Percentiles rank a stretch among this genome's conserved stretches.
Conservation (phyloP, 768 basidiomycete genomes). For the Amanita muscaria region DNA sequence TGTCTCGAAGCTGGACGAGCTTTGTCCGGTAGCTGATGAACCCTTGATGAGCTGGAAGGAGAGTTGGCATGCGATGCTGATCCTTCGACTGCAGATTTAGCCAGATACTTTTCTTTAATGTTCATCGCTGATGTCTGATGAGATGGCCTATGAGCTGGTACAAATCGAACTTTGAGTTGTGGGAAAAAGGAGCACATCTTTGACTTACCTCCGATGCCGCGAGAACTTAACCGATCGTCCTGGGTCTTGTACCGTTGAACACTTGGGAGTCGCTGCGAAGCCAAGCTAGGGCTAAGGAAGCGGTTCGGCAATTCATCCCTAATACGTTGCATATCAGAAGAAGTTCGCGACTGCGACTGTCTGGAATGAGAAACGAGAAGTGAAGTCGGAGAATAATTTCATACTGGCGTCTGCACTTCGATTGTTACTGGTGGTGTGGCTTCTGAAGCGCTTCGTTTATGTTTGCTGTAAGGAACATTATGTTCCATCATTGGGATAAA, state of each 20-base stretch:
- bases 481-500: neutral
- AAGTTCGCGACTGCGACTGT: constrained; percentile 2
- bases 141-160: neutral
- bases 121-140: constrained; percentile 5
- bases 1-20: constrained; percentile 2
- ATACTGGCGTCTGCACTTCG: constrained; percentile 4
- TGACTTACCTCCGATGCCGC: neutral
- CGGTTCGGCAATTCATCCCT: neutral
- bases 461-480: too few species aligned
- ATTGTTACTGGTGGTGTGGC: constrained; percentile 6
- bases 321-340: neutral
- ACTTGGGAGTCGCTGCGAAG: neutral
- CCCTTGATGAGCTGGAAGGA: neutral
- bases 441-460: constrained; percentile 2
- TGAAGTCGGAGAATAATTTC: neutral
- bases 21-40: neutral
- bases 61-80: neutral
- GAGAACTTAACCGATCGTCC: neutral
- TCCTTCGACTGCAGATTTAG: constrained; percentile 6
- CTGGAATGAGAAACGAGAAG: neutral
- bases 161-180: neutral
- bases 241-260: neutral
- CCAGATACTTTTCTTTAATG: constrained; percentile 6
- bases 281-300: constrained; percentile 3
- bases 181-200: neutral